Conservation (phyloP, 2,329 filamentous ascomycete genomes). For the Trichoderma guizhouense region DNA sequence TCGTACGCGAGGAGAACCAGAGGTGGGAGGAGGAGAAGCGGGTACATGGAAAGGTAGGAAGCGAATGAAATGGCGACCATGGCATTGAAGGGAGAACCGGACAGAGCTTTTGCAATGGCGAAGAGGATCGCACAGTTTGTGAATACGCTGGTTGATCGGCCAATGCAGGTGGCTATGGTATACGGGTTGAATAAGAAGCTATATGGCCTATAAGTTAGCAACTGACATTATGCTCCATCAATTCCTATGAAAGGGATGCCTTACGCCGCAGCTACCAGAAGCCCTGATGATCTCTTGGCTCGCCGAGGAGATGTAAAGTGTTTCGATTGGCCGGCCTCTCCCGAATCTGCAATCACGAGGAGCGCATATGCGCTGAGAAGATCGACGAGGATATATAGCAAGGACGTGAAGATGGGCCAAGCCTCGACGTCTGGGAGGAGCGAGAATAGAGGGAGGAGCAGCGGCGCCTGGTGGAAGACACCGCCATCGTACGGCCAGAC, state of each 20-base stretch:
- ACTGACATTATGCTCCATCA: background rate
- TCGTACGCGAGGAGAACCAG: conserved; percentile 79
- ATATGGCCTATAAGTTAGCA: background rate
- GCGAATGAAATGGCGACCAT: conserved; percentile 85
- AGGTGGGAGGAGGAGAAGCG: conserved; percentile 79
- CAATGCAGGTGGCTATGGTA: conserved; percentile 85
- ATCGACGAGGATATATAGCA: conserved; percentile 80
- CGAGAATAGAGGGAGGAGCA: conserved; percentile 88
- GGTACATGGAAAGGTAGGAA: conserved; percentile 89
- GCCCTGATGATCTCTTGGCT: conserved; percentile 68
- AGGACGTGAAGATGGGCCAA: conserved; percentile 69
- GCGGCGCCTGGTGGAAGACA: conserved; percentile 75
- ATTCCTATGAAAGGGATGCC: conserved; percentile 23
- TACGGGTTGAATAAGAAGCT: conserved; percentile 95
- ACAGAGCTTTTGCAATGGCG: conserved; percentile 75
- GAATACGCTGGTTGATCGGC: conserved; percentile 83
- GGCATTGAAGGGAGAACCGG: conserved; percentile 68
- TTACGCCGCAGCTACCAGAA: conserved; percentile 76
- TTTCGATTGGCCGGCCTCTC: conserved; percentile 69
- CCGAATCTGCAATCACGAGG: conserved; percentile 74
- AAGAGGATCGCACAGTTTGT: conserved; percentile 84
- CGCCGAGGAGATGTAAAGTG: conserved; percentile 77
- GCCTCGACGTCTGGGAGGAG: conserved; percentile 69
- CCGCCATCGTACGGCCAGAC: conserved; percentile 97
- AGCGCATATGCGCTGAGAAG: conserved; percentile 78